These are phyloP conservation scores for Botrytis galanthina DNA, from an alignment of 2,329 filamentous ascomycete species.

Conservation along the genomic window DNA sequence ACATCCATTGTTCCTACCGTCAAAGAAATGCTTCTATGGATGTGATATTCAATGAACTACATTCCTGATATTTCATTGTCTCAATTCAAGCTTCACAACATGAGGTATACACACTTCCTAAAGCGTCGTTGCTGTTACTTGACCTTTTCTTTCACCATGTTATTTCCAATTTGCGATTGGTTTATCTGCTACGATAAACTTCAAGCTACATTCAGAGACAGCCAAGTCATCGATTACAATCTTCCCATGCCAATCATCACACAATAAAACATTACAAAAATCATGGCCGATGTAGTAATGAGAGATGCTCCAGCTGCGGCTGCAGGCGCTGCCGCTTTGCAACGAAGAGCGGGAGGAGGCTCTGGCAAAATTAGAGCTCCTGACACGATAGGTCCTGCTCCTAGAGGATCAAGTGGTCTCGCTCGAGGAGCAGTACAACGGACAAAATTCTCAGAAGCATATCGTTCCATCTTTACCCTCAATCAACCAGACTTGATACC, in stretches of 20 bases:
- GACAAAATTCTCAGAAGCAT: conserved; percentile 26
- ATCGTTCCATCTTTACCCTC: conserved; percentile 26
- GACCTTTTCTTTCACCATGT: conserved; percentile 13
- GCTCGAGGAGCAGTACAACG: conserved; percentile 6
- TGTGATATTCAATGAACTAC: background rate
- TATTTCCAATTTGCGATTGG: background rate
- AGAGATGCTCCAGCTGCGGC: background rate
- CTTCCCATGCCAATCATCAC: background rate
- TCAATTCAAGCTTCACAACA: background rate
- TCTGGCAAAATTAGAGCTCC: background rate
- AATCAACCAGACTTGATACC: conserved; percentile 8
- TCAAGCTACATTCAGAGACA: background rate
- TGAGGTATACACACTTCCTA: conserved; percentile 1
- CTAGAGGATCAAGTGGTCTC: background rate
- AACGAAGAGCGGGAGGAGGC: background rate
- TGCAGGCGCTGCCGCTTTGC: background rate
- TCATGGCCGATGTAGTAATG: conserved; percentile 7
- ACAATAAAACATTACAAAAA: background rate
- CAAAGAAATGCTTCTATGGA: conserved; percentile 1
- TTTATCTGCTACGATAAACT: background rate
- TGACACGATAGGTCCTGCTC: background rate
- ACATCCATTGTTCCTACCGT: conserved; percentile 10
- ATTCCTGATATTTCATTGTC: conserved; percentile 19
- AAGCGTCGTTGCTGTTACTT: conserved; percentile 1
- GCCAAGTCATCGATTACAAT: background rate